Base-by-base conservation (phyloP, 2,329 filamentous ascomycete species). In the Talaromyces albobiverticillius region DNA sequence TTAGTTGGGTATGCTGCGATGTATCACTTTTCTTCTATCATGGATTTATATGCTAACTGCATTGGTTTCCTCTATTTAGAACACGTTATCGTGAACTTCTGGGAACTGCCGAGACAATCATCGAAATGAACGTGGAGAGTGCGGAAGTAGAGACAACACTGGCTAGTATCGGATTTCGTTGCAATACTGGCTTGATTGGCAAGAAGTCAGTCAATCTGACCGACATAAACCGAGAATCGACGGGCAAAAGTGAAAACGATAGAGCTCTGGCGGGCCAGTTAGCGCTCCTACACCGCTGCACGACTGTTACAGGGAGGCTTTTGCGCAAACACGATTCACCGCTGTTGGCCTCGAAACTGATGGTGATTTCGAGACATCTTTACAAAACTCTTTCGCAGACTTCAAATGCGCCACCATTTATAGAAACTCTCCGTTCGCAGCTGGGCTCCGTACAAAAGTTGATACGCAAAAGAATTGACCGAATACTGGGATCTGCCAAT, bases 101-200 rank as follows among this genome's bases (percentile, higher is more conserved):
- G 23, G 89, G 89, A 50, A 96, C 93, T 0, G 93, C 93, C 52
- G 92, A 96, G 73, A 86, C 86, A n/a, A 97, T 97, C 61, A 88
- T 96, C 52, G 82, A 86, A 57, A 96, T 97, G 90, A 88, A 90
- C 61, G 74, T 73, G 36, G 85, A 93, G 67, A 93, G 94, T 74
- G 82, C 86, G 57, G 75, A 78, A 11, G 87, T 90, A 14, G 90
- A 96, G 70, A 76, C 79, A 4, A 82, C 85, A 34, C 79, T 97
- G 49, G 82, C 82, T 14, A 79, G 79, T 56, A 87, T 96, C 75
- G 89, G 90, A 43, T 82, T 82, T 40, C 82, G 83, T 54, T 96
- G 93, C 71, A 91, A 92, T 49, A 82, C 89, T 34, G 76, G 80
- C 50, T 79, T 86, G 23, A 78, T 96, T 22, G 85, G 85, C 22